phyloP scores from a whole-genome alignment of 768 basidiomycete genomes.

The Pleurotus citrinopileatus region DNA sequence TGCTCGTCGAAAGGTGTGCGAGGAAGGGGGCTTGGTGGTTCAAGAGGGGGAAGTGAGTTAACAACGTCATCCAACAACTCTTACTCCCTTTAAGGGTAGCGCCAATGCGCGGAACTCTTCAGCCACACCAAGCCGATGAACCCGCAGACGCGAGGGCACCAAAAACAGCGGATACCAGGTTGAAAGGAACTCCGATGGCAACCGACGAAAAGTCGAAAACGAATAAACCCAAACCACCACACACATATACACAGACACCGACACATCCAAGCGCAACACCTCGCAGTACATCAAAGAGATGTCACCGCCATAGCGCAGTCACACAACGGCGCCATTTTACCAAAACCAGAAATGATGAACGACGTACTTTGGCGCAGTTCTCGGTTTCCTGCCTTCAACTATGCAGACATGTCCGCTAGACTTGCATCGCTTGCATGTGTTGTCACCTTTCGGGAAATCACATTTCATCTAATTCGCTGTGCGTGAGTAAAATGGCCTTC shows the following conservation, averaged over 20 bases:
- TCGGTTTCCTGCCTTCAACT: constrained; percentile 79
- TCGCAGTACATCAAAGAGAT: not conserved
- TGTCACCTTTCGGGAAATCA: constrained; percentile 69
- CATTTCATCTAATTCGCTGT: constrained; percentile 70
- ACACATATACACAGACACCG: too few species aligned
- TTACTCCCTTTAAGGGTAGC: constrained; percentile 1
- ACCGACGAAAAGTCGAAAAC: constrained; percentile 12
- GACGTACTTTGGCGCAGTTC: constrained; percentile 80
- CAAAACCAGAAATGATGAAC: constrained; percentile 16
- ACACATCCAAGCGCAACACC: too few species aligned
- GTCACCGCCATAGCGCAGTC: not conserved
- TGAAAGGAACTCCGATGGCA: constrained; percentile 4
- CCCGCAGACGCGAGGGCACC: constrained; percentile 8
- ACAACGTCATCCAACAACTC: constrained; percentile 8
- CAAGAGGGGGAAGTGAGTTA: constrained; percentile 21
- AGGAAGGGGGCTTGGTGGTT: constrained; percentile 13
- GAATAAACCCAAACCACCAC: constrained; percentile 6
- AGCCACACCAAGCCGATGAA: not conserved
- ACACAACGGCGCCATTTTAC: constrained; percentile 9
- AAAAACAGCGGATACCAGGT: constrained; percentile 7
- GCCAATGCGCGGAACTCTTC: not conserved
- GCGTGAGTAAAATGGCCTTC: constrained; percentile 12
- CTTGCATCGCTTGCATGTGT: constrained; percentile 78
- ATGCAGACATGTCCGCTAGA: constrained; percentile 73
- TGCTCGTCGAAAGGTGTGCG: not conserved